phyloP scores from a whole-genome alignment of 176 grass and related monocot genomes.

The Oropetium thomaeum region DNA sequence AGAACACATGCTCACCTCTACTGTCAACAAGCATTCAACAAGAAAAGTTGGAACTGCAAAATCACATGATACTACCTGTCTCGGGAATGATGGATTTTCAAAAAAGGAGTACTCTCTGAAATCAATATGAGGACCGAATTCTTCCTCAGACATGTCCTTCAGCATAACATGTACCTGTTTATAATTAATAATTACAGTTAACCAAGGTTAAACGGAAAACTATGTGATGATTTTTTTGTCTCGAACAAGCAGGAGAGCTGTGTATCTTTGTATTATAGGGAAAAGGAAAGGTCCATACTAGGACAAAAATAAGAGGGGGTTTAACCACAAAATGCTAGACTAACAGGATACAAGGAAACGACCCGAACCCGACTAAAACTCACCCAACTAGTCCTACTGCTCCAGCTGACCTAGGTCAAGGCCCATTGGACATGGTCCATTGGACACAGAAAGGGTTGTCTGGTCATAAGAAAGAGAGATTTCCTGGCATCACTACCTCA shows the following conservation, averaged over 20 bases:
- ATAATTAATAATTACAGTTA: background rate
- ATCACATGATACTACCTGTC: conserved; percentile 45
- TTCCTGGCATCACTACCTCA: conserved; percentile 57
- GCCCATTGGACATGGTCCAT: too few relatives aligned
- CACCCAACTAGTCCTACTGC: too few relatives aligned
- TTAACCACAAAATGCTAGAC: too few relatives aligned
- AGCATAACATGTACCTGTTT: conserved; percentile 83
- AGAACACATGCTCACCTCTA: conserved; percentile 12
- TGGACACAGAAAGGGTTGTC: too few relatives aligned
- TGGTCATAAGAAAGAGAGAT: background rate
- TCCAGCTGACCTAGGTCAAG: too few relatives aligned
- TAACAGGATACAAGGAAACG: too few relatives aligned
- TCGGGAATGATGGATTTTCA: conserved; percentile 81
- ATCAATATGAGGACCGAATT: conserved; percentile 74
- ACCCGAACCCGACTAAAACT: too few relatives aligned
- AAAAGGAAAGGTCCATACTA: too few relatives aligned
- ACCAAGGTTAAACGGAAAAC: background rate
- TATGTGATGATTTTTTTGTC: background rate
- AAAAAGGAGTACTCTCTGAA: conserved; percentile 97
- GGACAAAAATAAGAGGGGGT: too few relatives aligned
- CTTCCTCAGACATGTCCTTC: conserved; percentile 66
- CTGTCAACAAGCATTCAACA: conserved; percentile 10
- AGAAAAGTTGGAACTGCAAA: conserved; percentile 6
- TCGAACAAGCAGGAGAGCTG: too few relatives aligned
- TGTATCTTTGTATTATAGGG: too few relatives aligned